Percentiles rank a stretch among this genome's conserved stretches.
phyloP scores from a whole-genome alignment of 257 asterid genomes.

The Solanum virginianum region DNA sequence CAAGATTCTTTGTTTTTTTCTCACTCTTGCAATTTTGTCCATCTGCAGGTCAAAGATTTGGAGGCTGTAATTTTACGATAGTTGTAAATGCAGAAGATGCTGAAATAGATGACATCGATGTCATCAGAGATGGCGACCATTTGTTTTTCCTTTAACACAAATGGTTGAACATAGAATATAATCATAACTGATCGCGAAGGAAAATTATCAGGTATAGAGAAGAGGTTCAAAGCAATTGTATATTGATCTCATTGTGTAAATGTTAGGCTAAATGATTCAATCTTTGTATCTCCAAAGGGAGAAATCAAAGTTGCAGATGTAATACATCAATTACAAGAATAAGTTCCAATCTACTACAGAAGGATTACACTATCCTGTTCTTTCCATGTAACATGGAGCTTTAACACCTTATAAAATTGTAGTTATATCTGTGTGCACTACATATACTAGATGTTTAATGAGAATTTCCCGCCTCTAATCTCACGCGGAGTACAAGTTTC shows the following conservation, averaged over 20 bases:
- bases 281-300: background rate
- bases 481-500: background rate
- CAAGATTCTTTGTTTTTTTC: background rate
- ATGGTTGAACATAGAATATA: constrained; percentile 4
- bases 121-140: constrained; percentile 80
- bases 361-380: background rate
- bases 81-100: constrained; percentile 54
- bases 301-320: background rate
- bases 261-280: background rate
- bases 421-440: background rate
- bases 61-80: constrained; percentile 27
- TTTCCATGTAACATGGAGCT: background rate
- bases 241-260: background rate
- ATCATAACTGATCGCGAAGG: background rate
- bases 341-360: background rate
- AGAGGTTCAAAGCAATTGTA: background rate
- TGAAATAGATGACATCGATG: constrained; percentile 67
- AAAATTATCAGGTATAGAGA: background rate
- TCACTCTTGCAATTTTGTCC: background rate
- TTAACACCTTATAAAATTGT: background rate
- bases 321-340: background rate
- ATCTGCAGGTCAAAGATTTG: constrained; percentile 75
- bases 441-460: background rate
- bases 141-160: constrained; percentile 37
- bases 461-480: background rate